A percentile compares a stretch with the other conserved stretches of the same genome.
These are phyloP conservation scores for Solanum clarkiae DNA, from an alignment of 257 asterid genomes.

Conservation along the genomic window DNA sequence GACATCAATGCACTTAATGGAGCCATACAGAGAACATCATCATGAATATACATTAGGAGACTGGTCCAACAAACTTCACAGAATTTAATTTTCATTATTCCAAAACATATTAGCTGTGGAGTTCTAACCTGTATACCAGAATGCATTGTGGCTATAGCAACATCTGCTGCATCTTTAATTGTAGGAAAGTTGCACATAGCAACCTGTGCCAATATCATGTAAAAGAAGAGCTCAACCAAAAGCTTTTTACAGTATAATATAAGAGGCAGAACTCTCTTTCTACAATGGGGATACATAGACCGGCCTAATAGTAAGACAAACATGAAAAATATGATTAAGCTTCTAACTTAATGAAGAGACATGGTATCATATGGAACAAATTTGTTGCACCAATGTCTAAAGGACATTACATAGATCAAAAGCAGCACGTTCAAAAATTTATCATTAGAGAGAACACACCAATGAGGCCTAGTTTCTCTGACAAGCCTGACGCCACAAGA, in stretches of 20 bases:
- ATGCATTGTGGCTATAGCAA: conserved; percentile 87
- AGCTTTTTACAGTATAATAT: neutral
- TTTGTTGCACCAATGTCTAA: neutral
- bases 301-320: neutral
- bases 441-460: neutral
- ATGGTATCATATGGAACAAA: neutral
- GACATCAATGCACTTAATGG: neutral
- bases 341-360: neutral
- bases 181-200: conserved; percentile 97
- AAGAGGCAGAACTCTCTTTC: neutral
- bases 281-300: neutral
- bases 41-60: neutral
- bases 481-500: neutral
- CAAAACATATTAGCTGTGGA: neutral
- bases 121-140: conserved; percentile 79
- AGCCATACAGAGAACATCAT: neutral
- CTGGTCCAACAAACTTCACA: neutral
- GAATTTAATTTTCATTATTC: neutral
- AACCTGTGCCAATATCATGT: conserved; percentile 34
- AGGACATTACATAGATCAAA: neutral
- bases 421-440: neutral
- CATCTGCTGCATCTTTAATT: conserved; percentile 94
- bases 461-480: neutral
- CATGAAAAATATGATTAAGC: neutral
- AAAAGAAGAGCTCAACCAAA: neutral